Base-by-base conservation (phyloP, 805 yeast genomes). In the Wickerhamiella lipophila region DNA sequence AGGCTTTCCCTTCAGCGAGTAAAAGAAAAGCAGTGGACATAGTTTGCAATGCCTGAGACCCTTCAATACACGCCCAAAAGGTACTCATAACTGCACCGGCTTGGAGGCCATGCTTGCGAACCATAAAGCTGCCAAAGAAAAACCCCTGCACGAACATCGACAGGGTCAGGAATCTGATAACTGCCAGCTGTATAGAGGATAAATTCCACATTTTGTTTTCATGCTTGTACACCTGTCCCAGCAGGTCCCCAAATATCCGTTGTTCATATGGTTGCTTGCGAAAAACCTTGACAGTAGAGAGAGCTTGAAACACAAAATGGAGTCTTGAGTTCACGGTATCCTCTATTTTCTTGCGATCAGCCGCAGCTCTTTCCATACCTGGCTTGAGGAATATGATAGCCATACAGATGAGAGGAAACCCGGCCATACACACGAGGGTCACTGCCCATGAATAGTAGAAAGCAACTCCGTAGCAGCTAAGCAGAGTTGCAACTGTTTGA, bases 101-200 rank as follows among this genome's bases (percentile, higher is more conserved):
- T 1, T 67, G 56, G 12, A 79, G 60, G 7, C 72, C 68, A 0
- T 77, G 76, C 4, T 64, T 62, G 30, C 65, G 63, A 2, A 86
- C 79, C 68, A 83, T 72, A 41, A 70, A 70, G 25, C 81, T 74
- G 1, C 97, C 99, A 65, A 81, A 89, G 85, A 94, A 87, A 57
- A 92, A 83, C 0, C 89, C 94, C 63, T 85, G 95, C 2, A 88
- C 83, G 68, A 89, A 87, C 78, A 87, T 79, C 59, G 78, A 60
- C 34, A 85, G 67, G 0, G 81, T 72, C 3, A 88, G 55, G 21
- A 74, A 64, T 56, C 80, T 74, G 46, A 81, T 63, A 0, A 74
- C 39, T 0, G 83, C 80, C 19, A 73, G 62, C 58, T 85, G 87
- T 0, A 74, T 58, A 11, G 79, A 67, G 4, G 76, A 64, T 13